These are phyloP conservation scores for Kodamaea arcana DNA, from an alignment of 1,139 yeast genomes.

Conservation along the genomic window DNA sequence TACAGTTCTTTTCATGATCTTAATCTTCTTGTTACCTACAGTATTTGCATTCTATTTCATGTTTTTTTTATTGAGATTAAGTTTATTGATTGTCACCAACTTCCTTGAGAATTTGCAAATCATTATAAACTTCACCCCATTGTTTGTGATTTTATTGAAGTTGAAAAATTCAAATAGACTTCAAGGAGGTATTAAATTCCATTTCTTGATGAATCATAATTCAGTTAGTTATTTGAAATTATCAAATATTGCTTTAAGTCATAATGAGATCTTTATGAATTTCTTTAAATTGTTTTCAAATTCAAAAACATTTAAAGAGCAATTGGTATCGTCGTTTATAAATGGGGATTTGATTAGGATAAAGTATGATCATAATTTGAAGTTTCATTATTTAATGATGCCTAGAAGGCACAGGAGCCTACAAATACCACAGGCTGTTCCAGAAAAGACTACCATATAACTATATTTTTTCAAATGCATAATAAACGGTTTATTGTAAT, in stretches of 20 bases:
- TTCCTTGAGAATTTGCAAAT: constrained; percentile 60
- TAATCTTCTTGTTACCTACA: constrained; percentile 79
- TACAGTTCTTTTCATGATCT: constrained; percentile 77
- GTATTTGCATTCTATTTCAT: constrained; percentile 78
- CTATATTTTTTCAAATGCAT: too few relatives aligned
- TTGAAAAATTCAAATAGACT: constrained; percentile 77
- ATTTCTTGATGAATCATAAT: constrained; percentile 17
- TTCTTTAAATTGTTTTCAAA: constrained; percentile 29
- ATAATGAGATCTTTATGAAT: constrained; percentile 34
- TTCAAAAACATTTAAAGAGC: constrained; percentile 27
- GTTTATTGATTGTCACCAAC: constrained; percentile 48
- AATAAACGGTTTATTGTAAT: too few relatives aligned
- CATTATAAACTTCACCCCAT: constrained; percentile 75
- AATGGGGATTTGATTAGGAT: constrained; percentile 31
- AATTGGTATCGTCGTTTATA: constrained; percentile 25
- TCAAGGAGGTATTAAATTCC: constrained; percentile 79
- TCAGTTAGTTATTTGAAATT: constrained; percentile 25
- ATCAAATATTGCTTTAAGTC: constrained; percentile 38
- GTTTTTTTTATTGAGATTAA: constrained; percentile 59
- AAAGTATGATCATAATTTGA: constrained; percentile 27
- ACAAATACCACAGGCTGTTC: too few relatives aligned
- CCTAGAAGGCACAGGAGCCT: too few relatives aligned
- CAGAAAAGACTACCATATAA: too few relatives aligned
- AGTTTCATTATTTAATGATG: constrained; percentile 39
- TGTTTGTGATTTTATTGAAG: constrained; percentile 75